These are phyloP conservation scores for Ustilago shanxiensis DNA, from an alignment of 1,284 basidiomycete species.

Conservation along the genomic window DNA sequence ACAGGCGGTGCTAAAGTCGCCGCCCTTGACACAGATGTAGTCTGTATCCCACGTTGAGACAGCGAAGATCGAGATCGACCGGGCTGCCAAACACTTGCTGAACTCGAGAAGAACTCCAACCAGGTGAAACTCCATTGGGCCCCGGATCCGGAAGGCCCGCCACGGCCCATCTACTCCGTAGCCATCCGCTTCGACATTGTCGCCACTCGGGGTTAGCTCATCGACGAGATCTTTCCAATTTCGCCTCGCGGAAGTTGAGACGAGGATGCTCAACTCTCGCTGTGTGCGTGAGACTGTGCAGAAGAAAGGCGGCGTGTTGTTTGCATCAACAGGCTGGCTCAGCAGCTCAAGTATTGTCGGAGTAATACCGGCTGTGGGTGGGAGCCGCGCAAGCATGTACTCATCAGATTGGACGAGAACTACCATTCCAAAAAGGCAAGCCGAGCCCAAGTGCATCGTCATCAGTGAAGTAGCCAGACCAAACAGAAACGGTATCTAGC, in stretches of 20 bases:
- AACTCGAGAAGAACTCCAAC: constrained; percentile 46
- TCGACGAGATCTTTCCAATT: constrained; percentile 9
- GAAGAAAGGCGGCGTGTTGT: constrained; percentile 11
- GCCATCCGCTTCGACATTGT: constrained; percentile 11
- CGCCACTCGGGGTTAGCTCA: constrained; percentile 5
- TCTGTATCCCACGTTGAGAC: constrained; percentile 51
- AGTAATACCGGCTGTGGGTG: constrained; percentile 14
- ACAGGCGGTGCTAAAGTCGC: constrained; percentile 20
- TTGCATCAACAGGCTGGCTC: background rate
- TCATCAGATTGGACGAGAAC: constrained; percentile 40
- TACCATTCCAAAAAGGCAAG: too few relatives aligned
- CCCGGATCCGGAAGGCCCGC: constrained; percentile 41
- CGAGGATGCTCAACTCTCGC: constrained; percentile 42
- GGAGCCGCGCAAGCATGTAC: constrained; percentile 35
- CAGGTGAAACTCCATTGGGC: constrained; percentile 47
- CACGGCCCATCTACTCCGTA: constrained; percentile 34
- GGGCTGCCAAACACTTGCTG: constrained; percentile 33
- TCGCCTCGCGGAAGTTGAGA: constrained; percentile 15
- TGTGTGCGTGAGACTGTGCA: constrained; percentile 47
- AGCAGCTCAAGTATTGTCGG: constrained; percentile 23
- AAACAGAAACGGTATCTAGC: background rate
- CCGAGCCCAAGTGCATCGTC: too few relatives aligned
- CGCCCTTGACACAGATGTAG: constrained; percentile 45
- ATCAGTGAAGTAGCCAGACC: background rate
- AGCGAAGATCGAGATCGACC: constrained; percentile 44